A percentile compares a stretch with the other conserved stretches of the same genome.
Conservation (phyloP, 1,284 basidiomycete species). For the Trametes versicolor region DNA sequence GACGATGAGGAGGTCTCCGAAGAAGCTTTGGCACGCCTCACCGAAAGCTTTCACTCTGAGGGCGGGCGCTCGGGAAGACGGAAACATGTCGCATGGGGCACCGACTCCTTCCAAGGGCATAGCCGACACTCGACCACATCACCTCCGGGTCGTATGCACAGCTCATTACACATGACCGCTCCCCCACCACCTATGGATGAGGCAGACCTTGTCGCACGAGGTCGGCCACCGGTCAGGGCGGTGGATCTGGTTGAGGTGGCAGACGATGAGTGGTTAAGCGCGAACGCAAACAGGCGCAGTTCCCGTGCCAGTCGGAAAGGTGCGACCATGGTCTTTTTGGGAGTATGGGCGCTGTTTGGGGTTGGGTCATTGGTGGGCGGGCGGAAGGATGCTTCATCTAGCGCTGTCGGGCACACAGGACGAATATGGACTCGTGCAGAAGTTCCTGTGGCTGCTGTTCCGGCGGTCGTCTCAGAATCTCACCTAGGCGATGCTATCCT, state of each 20-base stretch:
- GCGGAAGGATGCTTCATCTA: slow-evolving; percentile 37
- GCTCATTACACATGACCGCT: slow-evolving; percentile 46
- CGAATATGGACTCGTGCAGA: slow-evolving; percentile 40
- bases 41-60: slow-evolving; percentile 80
- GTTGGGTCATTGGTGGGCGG: slow-evolving; percentile 59
- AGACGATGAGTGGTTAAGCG: slow-evolving; percentile 36
- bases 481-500: slow-evolving; percentile 17
- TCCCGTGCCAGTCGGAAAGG: slow-evolving; percentile 71
- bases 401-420: slow-evolving; percentile 41
- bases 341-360: slow-evolving; percentile 75
- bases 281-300: slow-evolving; percentile 43
- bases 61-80: slow-evolving; percentile 54
- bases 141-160: slow-evolving; percentile 41
- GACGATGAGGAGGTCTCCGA: slow-evolving; percentile 63
- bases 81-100: slow-evolving; percentile 74
- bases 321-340: slow-evolving; percentile 78
- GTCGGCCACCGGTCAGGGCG: slow-evolving; percentile 55
- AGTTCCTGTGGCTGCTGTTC: slow-evolving; percentile 18
- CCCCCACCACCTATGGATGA: slow-evolving; percentile 35
- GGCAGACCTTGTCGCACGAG: slow-evolving; percentile 47
- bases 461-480: slow-evolving; percentile 2
- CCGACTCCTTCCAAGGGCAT: slow-evolving; percentile 59
- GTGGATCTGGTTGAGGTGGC: slow-evolving; percentile 23
- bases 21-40: slow-evolving; percentile 60
- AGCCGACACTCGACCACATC: slow-evolving; percentile 38